Percentiles rank a stretch among this genome's conserved stretches.
Evolutionary conservation across 805 yeast genomes (phyloP).

Genomic region (Metschnikowia gelsemii): DNA sequence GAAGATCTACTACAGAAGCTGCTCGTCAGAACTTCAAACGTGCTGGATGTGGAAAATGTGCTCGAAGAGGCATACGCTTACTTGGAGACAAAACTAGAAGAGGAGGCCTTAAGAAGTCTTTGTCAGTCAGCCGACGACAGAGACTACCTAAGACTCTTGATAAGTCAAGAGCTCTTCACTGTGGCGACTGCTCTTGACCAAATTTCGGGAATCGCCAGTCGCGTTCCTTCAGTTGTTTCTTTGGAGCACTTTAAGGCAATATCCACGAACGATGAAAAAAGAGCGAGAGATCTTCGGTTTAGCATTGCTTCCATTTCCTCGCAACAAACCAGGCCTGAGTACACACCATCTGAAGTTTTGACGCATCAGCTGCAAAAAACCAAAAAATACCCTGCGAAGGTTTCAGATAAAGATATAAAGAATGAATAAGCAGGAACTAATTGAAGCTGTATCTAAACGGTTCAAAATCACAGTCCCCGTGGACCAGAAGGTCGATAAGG

Average conservation of each 20-base stretch:
- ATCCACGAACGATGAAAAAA: neutral
- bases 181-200: slow-evolving; percentile 14
- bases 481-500: slow-evolving; percentile 12
- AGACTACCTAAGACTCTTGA: slow-evolving; percentile 5
- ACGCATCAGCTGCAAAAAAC: neutral
- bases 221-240: slow-evolving; percentile 5
- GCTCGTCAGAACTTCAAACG: slow-evolving; percentile 1
- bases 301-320: slow-evolving; percentile 10
- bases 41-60: slow-evolving; percentile 1
- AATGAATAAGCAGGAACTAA: neutral
- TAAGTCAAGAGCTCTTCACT: slow-evolving; percentile 12
- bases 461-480: neutral
- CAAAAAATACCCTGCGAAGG: neutral
- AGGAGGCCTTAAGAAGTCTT: neutral
- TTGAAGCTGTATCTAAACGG: neutral
- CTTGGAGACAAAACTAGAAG: slow-evolving; percentile 2
- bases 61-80: slow-evolving; percentile 2
- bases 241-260: neutral
- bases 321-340: neutral
- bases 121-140: neutral
- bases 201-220: neutral
- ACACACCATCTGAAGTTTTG: neutral
- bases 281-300: slow-evolving; percentile 9
- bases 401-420: slow-evolving; percentile 2
- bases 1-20: slow-evolving; percentile 27